Percentiles rank a stretch among this genome's conserved stretches.
Conservation (phyloP, 495 filamentous ascomycete species). For the Penicillium goetzii region DNA sequence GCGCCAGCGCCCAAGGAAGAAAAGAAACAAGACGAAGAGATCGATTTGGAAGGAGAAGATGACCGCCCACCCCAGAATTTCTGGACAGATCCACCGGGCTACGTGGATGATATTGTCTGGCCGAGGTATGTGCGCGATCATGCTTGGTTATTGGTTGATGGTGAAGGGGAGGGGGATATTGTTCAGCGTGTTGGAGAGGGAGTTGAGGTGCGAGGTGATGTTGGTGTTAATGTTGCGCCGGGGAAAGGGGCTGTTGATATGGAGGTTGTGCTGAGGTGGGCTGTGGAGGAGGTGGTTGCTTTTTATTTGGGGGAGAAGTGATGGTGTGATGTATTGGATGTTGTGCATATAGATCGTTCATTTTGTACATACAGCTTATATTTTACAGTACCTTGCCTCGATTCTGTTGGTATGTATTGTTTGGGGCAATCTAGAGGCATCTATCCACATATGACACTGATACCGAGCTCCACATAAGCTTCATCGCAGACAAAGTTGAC, state of each 20-base stretch:
- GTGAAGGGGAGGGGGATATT: conserved; percentile 29
- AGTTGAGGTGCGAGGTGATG: conserved; percentile 39
- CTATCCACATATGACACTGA: neutral
- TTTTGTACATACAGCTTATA: neutral
- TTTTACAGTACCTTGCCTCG: neutral
- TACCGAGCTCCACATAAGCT: too few relatives aligned
- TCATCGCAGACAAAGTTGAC: too few relatives aligned
- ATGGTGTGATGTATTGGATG: neutral
- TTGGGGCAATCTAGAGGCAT: too few relatives aligned
- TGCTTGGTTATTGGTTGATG: conserved; percentile 69
- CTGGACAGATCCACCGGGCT: conserved; percentile 91
- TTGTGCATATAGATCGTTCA: neutral
- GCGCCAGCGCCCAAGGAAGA: neutral
- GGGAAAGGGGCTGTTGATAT: conserved; percentile 39
- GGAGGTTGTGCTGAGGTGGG: conserved; percentile 48
- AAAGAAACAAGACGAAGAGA: conserved; percentile 8
- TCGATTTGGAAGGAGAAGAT: conserved; percentile 45
- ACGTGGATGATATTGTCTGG: conserved; percentile 95
- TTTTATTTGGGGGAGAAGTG: conserved; percentile 16
- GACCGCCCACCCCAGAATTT: conserved; percentile 68
- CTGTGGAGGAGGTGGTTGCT: conserved; percentile 46
- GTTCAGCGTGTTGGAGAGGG: conserved; percentile 40
- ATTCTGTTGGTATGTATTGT: neutral
- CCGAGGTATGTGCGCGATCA: conserved; percentile 85
- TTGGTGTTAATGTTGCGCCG: conserved; percentile 45